These are phyloP conservation scores for Blastobotrys americana DNA, from an alignment of 805 yeast species.

Conservation along the genomic window DNA sequence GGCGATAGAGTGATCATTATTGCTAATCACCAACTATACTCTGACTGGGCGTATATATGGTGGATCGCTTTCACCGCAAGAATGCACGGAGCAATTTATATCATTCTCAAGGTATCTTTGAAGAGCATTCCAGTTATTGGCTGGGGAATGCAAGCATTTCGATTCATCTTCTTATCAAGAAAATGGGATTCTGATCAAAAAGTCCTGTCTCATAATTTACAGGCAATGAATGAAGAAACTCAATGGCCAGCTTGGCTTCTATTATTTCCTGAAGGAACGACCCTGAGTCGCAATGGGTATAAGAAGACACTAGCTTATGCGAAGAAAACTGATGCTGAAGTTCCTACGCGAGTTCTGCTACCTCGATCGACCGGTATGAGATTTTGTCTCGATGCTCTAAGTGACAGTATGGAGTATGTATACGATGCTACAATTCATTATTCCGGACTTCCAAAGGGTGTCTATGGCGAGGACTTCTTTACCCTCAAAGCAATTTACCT, in stretches of 20 bases:
- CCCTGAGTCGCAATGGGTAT: constrained; percentile 60
- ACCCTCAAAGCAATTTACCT: constrained; percentile 58
- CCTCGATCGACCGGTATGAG: constrained; percentile 81
- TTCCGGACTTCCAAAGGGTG: constrained; percentile 52
- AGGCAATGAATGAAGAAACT: constrained; percentile 42
- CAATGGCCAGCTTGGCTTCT: constrained; percentile 61
- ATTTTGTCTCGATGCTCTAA: constrained; percentile 51
- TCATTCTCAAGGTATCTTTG: constrained; percentile 72
- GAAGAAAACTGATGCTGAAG: constrained; percentile 36
- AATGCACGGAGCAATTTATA: constrained; percentile 58
- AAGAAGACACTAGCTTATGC: constrained; percentile 53
- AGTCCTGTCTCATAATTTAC: constrained; percentile 48
- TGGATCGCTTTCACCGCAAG: constrained; percentile 65
- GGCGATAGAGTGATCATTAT: constrained; percentile 55
- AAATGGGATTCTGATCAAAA: constrained; percentile 77
- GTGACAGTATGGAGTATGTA: constrained; percentile 36
- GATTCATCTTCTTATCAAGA: constrained; percentile 72
- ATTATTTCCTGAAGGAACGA: constrained; percentile 94
- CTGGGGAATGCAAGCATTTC: constrained; percentile 72
- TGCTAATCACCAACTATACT: constrained; percentile 89
- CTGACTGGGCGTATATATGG: constrained; percentile 93
- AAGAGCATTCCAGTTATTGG: constrained; percentile 69
- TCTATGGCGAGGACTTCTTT: constrained; percentile 72
- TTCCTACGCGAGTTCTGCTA: constrained; percentile 56
- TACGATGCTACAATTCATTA: constrained; percentile 84